Base-by-base conservation (phyloP, 306 rosid species). In the Corylus americana region DNA sequence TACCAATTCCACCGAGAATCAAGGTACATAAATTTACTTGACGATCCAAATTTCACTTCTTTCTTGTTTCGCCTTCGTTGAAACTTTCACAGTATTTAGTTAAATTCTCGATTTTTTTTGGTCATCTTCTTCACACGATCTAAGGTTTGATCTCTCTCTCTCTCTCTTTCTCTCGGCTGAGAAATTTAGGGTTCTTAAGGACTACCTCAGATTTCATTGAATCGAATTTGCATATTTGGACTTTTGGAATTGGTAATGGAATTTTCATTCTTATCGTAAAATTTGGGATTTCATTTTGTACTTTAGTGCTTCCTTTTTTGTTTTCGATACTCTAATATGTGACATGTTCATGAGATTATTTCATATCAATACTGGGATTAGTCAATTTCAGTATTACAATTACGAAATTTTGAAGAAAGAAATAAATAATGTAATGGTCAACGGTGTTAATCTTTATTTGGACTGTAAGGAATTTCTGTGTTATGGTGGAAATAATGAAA, bases 141-240 rank as follows among this genome's bases (percentile, higher is more conserved):
- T 81, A 47, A 80, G 85, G 83, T 80, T 80, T 69, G 58, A 71
- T 78, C 73, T 66, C 66, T 70, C 37, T 14, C 55, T 67, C 27
- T n/a, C 14, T 17, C 31, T 69, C 11, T 51, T 7, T 13, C 25
- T 35, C 8, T 22, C 71, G 14, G 11, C 8, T 20, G 25, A 27
- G 17, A 10, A 51, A 51, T 31, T 17, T 72, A 72, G 61, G 47
- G 45, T 72, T 79, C 68, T 55, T 16, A 39, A 48, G 63, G 57
- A 13, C 5, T 37, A 18, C 47, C 49, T 7, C 3, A n/a, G 20
- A 37, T 35, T 37, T 35, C 25, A 35, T 39, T 9, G 29, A 17
- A 67, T 39, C 72, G 51, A 67, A 18, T 67, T 42, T 37, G 7
- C 11, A 27, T 59, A 10, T 59, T 20, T 59, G 31, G 14, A 9